Percentiles rank a stretch among this genome's conserved stretches.
Conservation (phyloP, 352 stramenopile genomes). For the Ophiocytium majus region DNA sequence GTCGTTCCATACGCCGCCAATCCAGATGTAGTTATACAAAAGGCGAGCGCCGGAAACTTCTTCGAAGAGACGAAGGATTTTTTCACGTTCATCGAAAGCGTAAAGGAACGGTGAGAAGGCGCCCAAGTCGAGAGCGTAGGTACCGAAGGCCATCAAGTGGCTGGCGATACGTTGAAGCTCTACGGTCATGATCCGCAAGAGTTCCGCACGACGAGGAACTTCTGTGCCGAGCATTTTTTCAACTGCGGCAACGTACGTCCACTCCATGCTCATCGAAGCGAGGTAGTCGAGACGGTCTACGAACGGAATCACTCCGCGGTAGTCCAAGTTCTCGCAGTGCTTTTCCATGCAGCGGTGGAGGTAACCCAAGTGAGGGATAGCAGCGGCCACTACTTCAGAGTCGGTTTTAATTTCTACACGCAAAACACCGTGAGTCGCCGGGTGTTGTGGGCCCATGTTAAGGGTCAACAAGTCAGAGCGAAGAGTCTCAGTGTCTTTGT, state of each 20-base stretch:
- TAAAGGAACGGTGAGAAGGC: constrained; percentile 46
- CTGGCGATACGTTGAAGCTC: constrained; percentile 37
- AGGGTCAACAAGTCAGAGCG: constrained; percentile 63
- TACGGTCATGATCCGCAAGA: constrained; percentile 31
- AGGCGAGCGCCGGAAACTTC: constrained; percentile 62
- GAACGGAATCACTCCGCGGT: constrained; percentile 38
- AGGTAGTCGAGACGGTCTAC: constrained; percentile 47
- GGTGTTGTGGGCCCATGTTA: constrained; percentile 65
- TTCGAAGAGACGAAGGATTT: constrained; percentile 64
- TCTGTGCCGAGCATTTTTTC: constrained; percentile 42
- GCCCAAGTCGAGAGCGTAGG: constrained; percentile 39
- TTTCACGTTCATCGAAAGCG: constrained; percentile 52
- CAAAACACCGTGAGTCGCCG: constrained; percentile 61
- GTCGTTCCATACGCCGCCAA: constrained; percentile 32
- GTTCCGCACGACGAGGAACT: constrained; percentile 39
- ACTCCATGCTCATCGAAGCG: constrained; percentile 45
- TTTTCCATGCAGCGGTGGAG: constrained; percentile 41
- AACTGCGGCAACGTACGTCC: constrained; percentile 28
- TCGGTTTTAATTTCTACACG: constrained; percentile 62
- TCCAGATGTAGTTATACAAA: constrained; percentile 61
- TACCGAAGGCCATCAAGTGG: constrained; percentile 44
- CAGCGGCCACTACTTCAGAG: constrained; percentile 59
- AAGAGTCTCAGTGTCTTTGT: constrained; percentile 56
- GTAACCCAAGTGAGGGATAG: constrained; percentile 62
- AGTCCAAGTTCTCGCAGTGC: constrained; percentile 42